phyloP scores from a whole-genome alignment of 176 grass and related monocot genomes.

The Lolium rigidum region DNA sequence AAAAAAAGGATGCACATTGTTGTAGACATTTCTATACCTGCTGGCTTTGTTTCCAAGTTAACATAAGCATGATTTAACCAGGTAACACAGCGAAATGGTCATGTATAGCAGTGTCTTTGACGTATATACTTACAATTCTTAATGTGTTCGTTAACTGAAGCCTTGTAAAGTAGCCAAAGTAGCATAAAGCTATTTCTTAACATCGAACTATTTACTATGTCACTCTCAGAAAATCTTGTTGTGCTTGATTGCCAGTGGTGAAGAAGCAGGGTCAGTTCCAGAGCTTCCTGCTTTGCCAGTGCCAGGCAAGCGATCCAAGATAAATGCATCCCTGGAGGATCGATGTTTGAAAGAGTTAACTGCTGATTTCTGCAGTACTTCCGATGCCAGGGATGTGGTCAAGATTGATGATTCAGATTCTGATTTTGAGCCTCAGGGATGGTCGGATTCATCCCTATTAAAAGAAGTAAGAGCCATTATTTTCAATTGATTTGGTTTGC shows the following conservation, averaged over 20 bases:
- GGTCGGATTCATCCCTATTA: conserved; percentile 56
- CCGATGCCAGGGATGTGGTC: conserved; percentile 27
- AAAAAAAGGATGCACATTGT: background rate
- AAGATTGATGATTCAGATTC: conserved; percentile 53
- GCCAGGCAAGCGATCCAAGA: conserved; percentile 28
- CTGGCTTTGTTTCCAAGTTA: background rate
- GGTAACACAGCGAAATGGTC: background rate
- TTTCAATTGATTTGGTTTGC: conserved; percentile 23
- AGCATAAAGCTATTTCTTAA: background rate
- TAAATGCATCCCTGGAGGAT: conserved; percentile 38
- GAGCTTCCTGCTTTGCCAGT: conserved; percentile 40
- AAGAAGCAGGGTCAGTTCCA: conserved; percentile 79
- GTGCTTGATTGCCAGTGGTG: conserved; percentile 56
- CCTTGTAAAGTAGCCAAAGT: background rate
- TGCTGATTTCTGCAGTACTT: conserved; percentile 47
- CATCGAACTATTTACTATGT: background rate
- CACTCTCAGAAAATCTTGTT: background rate
- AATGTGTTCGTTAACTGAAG: background rate
- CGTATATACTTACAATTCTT: conserved; percentile 4
- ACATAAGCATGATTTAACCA: background rate
- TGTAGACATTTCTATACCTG: background rate
- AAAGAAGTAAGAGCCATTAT: conserved; percentile 57
- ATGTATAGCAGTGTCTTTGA: background rate
- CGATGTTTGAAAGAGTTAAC: conserved; percentile 44
- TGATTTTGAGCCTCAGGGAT: conserved; percentile 44